Percentiles rank a stretch among this genome's conserved stretches.
Evolutionary conservation across 2,329 filamentous ascomycete species (phyloP).

Genomic region (Pyrenochaeta sp.): DNA sequence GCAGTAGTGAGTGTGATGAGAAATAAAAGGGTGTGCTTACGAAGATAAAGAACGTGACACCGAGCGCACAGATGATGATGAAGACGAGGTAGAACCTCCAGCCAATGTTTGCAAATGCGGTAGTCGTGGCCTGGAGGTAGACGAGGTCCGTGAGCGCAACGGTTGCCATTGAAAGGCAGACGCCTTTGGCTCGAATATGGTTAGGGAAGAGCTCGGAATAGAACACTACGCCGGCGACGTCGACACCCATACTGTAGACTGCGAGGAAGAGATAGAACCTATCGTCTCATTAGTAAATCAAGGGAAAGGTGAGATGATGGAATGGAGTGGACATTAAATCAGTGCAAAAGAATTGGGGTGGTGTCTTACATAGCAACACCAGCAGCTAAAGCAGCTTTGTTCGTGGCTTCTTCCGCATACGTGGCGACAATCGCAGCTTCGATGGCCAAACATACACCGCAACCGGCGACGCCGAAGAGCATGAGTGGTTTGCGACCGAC

Average conservation of each 20-base stretch:
- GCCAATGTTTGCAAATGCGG: constrained; percentile 42
- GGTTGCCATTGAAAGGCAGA: constrained; percentile 30
- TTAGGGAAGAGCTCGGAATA: constrained; percentile 30
- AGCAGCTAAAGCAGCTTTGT: constrained; percentile 29
- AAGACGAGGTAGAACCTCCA: constrained; percentile 45
- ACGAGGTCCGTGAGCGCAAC: constrained; percentile 50
- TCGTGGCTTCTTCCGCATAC: constrained; percentile 31
- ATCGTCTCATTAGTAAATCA: not conserved
- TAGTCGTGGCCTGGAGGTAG: constrained; percentile 39
- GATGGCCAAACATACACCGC: constrained; percentile 30
- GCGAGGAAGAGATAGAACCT: constrained; percentile 33
- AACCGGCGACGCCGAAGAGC: constrained; percentile 31
- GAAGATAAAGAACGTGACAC: constrained; percentile 25
- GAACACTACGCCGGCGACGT: constrained; percentile 32
- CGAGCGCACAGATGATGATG: constrained; percentile 32
- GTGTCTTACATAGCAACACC: constrained; percentile 24
- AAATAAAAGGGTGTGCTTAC: not conserved
- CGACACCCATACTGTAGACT: constrained; percentile 32
- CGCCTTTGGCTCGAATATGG: constrained; percentile 36
- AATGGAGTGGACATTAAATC: no score
- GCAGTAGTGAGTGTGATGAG: not conserved
- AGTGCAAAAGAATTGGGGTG: no score
- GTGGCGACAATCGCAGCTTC: constrained; percentile 35
- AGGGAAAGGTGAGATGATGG: no score
- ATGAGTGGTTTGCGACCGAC: constrained; percentile 30